Evolutionary conservation across 345 rosid species (phyloP).

Genomic region (Acer negundo): DNA sequence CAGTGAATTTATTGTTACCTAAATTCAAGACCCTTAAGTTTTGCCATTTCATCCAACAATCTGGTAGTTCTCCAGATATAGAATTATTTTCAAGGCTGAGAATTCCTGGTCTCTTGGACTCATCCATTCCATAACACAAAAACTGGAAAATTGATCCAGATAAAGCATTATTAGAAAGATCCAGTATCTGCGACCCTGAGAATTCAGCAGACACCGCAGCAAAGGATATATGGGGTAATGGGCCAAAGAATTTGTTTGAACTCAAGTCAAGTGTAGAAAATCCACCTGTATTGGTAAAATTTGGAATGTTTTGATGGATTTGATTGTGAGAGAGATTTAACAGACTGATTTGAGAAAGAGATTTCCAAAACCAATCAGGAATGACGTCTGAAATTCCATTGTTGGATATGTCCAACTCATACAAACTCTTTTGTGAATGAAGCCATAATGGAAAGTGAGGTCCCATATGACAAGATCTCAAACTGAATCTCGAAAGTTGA

Average conservation of each 20-base stretch:
- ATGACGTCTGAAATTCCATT: background rate
- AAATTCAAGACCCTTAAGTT: constrained; percentile 9
- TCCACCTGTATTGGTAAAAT: background rate
- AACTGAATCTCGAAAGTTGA: background rate
- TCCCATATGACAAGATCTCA: background rate
- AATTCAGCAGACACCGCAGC: accelerated
- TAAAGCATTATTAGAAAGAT: background rate
- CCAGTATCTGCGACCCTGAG: background rate
- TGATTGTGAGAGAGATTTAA: background rate
- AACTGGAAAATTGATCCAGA: background rate
- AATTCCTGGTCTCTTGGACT: background rate
- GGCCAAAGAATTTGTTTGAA: background rate
- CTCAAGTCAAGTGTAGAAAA: background rate
- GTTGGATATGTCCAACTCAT: background rate
- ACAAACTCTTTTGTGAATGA: background rate
- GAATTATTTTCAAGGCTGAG: background rate
- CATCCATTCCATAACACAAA: background rate
- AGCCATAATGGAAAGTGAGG: background rate
- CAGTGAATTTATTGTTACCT: constrained; percentile 17
- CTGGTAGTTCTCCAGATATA: background rate
- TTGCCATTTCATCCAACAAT: constrained; percentile 9
- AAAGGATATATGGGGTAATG: background rate
- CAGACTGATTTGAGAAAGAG: background rate
- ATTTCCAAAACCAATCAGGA: background rate
- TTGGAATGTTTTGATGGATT: background rate